phyloP scores from a whole-genome alignment of 75 land plant genomes.

The Pinus tabuliformis region DNA sequence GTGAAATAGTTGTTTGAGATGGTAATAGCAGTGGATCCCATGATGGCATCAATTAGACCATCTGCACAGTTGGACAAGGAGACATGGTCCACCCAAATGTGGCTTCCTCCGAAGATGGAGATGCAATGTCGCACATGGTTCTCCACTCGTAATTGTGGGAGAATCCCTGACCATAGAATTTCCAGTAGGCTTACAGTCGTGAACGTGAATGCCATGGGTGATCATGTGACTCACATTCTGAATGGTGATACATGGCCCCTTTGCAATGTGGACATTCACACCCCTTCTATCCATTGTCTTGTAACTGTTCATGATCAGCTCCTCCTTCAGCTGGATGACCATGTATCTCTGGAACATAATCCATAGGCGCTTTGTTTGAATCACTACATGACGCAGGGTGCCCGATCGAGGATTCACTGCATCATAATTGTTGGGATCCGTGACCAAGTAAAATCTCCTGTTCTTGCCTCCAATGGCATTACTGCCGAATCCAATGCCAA shows the following conservation, averaged over 20 bases:
- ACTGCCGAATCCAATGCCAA: constrained; percentile 45
- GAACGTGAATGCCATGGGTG: constrained; percentile 47
- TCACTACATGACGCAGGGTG: constrained; percentile 40
- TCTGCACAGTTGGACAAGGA: constrained; percentile 32
- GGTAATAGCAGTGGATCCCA: constrained; percentile 46
- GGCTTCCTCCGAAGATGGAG: constrained; percentile 26
- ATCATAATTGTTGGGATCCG: constrained; percentile 45
- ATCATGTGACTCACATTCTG: constrained; percentile 39
- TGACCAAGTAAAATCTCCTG: constrained; percentile 35
- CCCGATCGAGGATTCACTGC: constrained; percentile 41
- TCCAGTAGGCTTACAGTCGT: constrained; percentile 50
- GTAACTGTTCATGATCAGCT: constrained; percentile 51
- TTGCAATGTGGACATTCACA: constrained; percentile 46
- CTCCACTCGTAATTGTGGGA: constrained; percentile 29
- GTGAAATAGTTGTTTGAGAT: constrained; percentile 47
- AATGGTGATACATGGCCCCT: constrained; percentile 41
- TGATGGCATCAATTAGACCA: constrained; percentile 38
- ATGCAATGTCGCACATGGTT: constrained; percentile 33
- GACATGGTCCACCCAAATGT: constrained; percentile 48
- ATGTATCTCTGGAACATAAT: constrained; percentile 42
- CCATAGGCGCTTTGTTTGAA: constrained; percentile 50
- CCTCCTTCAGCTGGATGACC: constrained; percentile 45
- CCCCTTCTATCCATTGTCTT: constrained; percentile 55
- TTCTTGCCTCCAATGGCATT: constrained; percentile 35
- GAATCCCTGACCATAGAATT: constrained; percentile 37